Percentiles rank a stretch among this genome's conserved stretches.
Conservation (phyloP, 768 basidiomycete genomes). For the Dioszegia crocea region DNA sequence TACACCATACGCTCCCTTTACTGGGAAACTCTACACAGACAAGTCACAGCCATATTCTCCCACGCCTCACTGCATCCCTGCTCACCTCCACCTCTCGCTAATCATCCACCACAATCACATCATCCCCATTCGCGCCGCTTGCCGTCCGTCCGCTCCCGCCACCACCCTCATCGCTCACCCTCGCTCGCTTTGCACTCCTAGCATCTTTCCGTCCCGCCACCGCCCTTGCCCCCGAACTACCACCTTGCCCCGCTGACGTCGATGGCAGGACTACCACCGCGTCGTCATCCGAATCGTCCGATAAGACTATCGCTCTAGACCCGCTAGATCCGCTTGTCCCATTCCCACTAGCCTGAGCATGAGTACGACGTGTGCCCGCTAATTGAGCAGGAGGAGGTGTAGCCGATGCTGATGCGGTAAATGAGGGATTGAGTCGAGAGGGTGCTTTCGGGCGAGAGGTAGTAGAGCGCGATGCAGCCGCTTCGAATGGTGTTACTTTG, state of each 20-base stretch:
- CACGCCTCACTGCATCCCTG: background rate
- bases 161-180: background rate
- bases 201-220: background rate
- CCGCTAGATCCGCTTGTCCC: background rate
- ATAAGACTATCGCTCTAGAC: conserved; percentile 3
- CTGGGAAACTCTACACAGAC: no score
- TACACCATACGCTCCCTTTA: background rate
- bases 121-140: background rate
- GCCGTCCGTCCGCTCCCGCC: background rate
- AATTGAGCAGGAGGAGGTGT: conserved; percentile 12
- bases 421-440: background rate
- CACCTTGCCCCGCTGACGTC: conserved; percentile 5
- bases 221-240: background rate
- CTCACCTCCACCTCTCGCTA: background rate
- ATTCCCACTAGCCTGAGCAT: conserved; percentile 4
- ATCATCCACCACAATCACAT: conserved; percentile 12
- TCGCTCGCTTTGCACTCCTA: background rate
- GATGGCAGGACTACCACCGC: background rate
- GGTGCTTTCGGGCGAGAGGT: background rate
- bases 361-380: conserved; percentile 14
- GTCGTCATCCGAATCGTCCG: conserved; percentile 17
- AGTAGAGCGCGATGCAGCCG: background rate
- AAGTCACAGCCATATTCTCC: no score
- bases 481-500: background rate
- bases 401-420: background rate